These are phyloP conservation scores for Ogataea haglerorum DNA, from an alignment of 805 yeast species.

Conservation along the genomic window DNA sequence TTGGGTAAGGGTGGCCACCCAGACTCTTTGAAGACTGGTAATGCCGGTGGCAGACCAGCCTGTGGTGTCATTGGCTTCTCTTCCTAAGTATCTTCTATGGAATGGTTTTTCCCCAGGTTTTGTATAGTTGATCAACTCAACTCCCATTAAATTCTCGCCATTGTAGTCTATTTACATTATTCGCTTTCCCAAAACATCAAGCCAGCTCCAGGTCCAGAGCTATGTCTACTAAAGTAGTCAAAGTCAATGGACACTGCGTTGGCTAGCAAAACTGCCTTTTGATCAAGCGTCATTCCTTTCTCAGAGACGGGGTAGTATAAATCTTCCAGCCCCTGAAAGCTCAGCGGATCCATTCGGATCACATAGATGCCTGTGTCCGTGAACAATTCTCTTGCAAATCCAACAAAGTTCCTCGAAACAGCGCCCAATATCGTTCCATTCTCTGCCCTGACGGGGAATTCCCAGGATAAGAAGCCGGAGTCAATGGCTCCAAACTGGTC, in stretches of 20 bases:
- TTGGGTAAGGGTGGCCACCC: constrained; percentile 91
- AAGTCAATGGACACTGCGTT: constrained; percentile 91
- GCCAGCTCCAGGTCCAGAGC: constrained; percentile 54
- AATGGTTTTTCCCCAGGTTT: background rate
- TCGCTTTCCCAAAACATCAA: constrained; percentile 25
- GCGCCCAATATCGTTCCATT: constrained; percentile 60
- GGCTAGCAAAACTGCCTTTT: constrained; percentile 81
- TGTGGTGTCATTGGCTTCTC: constrained; percentile 94
- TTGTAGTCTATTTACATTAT: constrained; percentile 3
- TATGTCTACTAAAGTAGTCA: constrained; percentile 95
- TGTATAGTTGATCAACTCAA: background rate
- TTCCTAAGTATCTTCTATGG: constrained; percentile 30
- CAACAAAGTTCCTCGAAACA: constrained; percentile 93
- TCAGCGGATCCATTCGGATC: constrained; percentile 72
- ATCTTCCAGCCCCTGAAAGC: constrained; percentile 57
- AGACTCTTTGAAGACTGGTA: constrained; percentile 92
- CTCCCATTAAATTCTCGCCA: background rate
- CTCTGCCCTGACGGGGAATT: constrained; percentile 71
- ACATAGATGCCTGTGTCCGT: constrained; percentile 95
- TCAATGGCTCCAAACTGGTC: constrained; percentile 86
- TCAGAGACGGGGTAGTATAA: constrained; percentile 45
- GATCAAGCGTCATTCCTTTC: constrained; percentile 58
- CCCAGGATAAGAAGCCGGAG: constrained; percentile 81
- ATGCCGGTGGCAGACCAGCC: constrained; percentile 97
- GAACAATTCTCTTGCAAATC: constrained; percentile 85